These are phyloP conservation scores for Cucumis sativus DNA, from an alignment of 306 rosid species.

Conservation along the genomic window Cucumber_9930_V3 NC_026656.2:10624501-10625000, in stretches of 20 bases:
- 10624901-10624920: too few species aligned
- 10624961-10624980: too few species aligned
- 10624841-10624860: not conserved
- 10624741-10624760: not conserved
- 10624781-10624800: not conserved
- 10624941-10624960: too few species aligned
- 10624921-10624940: too few species aligned
- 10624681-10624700: not conserved
- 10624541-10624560: conserved; percentile 98
- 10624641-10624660: conserved; percentile 11
- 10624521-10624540: conserved; percentile 97
- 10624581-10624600: conserved; percentile 62
- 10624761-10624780: not conserved
- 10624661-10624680: conserved; percentile 10
- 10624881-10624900: not conserved
- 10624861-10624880: not conserved
- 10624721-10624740: not conserved
- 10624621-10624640: conserved; percentile 13
- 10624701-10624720: not conserved
- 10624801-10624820: not conserved
- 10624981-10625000: too few species aligned
- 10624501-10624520: conserved; percentile 78
- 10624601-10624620: not conserved
- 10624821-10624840: not conserved
- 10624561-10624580: conserved; percentile 92